These are phyloP conservation scores for Penicillium fuscoglaucum DNA, from an alignment of 2,329 filamentous ascomycete species.

Conservation along the genomic window DNA sequence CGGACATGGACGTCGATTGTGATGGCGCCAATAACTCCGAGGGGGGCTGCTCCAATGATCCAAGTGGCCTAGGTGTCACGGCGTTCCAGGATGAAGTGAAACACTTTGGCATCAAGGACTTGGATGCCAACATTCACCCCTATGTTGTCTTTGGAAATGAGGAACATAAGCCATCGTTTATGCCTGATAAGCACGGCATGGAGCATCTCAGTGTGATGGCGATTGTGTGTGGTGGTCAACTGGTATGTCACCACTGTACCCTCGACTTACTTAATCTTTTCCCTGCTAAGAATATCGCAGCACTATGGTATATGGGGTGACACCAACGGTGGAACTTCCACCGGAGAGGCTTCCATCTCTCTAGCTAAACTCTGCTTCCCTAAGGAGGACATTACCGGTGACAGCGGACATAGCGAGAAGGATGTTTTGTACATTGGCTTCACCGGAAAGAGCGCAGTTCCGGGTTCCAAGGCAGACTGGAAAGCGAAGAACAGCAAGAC, in stretches of 20 bases:
- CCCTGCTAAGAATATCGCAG: not conserved
- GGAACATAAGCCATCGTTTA: slow-evolving; percentile 31
- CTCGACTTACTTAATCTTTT: slow-evolving; percentile 23
- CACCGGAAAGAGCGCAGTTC: slow-evolving; percentile 56
- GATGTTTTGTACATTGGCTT: slow-evolving; percentile 67
- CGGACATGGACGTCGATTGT: slow-evolving; percentile 62
- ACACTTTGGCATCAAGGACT: slow-evolving; percentile 40
- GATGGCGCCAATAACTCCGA: slow-evolving; percentile 52
- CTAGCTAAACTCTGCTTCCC: slow-evolving; percentile 61
- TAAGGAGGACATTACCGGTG: slow-evolving; percentile 51
- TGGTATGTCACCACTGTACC: slow-evolving; percentile 43
- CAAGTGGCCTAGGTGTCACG: slow-evolving; percentile 45
- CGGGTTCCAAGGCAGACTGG: slow-evolving; percentile 59
- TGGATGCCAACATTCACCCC: slow-evolving; percentile 54
- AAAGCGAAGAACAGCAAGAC: slow-evolving; percentile 36
- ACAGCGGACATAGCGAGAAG: slow-evolving; percentile 56
- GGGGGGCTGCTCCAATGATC: slow-evolving; percentile 49
- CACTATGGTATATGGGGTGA: slow-evolving; percentile 63
- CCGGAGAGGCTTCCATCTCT: slow-evolving; percentile 60
- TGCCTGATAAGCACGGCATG: slow-evolving; percentile 47
- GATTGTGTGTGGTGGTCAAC: slow-evolving; percentile 53
- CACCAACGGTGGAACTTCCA: slow-evolving; percentile 57
- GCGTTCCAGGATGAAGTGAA: slow-evolving; percentile 49
- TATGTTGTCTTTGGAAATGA: slow-evolving; percentile 58
- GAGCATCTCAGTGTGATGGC: slow-evolving; percentile 57